Base-by-base conservation (phyloP, 192 early-diverging fungal genomes). In the Geosiphon pyriformis region DNA sequence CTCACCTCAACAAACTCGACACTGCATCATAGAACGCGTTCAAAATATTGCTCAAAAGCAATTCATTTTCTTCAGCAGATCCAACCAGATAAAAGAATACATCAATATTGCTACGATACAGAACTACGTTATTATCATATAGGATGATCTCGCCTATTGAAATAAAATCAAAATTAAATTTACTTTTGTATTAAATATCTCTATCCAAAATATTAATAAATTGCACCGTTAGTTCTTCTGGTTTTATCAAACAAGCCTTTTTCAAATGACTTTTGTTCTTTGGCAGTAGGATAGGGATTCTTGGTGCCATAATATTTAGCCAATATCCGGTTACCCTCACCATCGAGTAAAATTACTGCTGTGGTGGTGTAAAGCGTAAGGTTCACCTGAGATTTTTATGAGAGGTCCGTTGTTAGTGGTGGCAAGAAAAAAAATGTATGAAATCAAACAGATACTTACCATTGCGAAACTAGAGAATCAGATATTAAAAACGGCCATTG, bases 191-290 rank as follows among this genome's bases (percentile, higher is more conserved):
- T n/a, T n/a, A n/a, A n/a, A n/a, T n/a, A n/a, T n/a, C n/a, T n/a
- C n/a, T n/a, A n/a, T n/a, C n/a, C n/a, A n/a, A n/a, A n/a, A n/a
- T n/a, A n/a, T n/a, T n/a, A n/a, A n/a, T n/a, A n/a, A n/a, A n/a
- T n/a, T n/a, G n/a, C n/a, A 91, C 89, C 88, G 55, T 82, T 78
- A 8, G 81, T 75, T 70, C 89, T 91, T 73, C 84, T 89, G 0
- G 95, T 96, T 77, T 98, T 96, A 54, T 88, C 88, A 72, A 92
- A 96, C 61, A 98, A 79, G 22, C 87, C 85, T 71, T 90, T 91
- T 72, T 98, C 96, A 75, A 98, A 94, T 26, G 83, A 86, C 55
- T 87, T 88, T 75, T 95, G 94, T 64, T 94, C 91, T 73, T 95
- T 96, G 17, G 74, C 17, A 7, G 80, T 81, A 15, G 86, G 71